These are phyloP conservation scores for Mortierella alpina DNA, from an alignment of 192 early-diverging fungal genomes.

Conservation along the genomic window DNA sequence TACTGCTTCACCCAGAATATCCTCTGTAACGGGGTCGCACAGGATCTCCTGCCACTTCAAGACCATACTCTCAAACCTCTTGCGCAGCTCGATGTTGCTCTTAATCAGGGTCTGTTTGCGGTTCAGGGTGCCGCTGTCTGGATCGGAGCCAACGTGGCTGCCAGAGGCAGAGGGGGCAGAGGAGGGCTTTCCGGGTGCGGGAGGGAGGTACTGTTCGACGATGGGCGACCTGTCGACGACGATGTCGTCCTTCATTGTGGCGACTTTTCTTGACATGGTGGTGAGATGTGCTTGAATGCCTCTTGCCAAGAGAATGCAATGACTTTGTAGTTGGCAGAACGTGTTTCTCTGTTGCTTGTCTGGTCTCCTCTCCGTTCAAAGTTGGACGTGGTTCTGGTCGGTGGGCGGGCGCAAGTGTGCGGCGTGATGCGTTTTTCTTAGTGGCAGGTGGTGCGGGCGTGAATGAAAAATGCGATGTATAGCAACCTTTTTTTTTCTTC, in stretches of 20 bases:
- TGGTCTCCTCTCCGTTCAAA: no score
- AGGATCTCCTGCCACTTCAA: slow-evolving; percentile 60
- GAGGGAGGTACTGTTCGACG: slow-evolving; percentile 36
- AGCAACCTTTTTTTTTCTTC: no score
- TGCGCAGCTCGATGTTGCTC: slow-evolving; percentile 41
- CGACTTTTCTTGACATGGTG: slow-evolving; percentile 14
- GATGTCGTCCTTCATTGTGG: slow-evolving; percentile 53
- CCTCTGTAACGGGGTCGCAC: slow-evolving; percentile 56
- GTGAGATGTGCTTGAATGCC: not conserved
- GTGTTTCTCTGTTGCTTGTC: no score
- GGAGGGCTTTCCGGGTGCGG: not conserved
- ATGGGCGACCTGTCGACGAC: slow-evolving; percentile 42
- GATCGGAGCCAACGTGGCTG: not conserved
- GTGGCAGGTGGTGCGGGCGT: no score
- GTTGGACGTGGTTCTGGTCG: no score
- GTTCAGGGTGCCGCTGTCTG: slow-evolving; percentile 4
- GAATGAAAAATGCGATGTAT: no score
- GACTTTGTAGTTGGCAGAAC: not conserved
- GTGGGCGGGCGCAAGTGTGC: no score
- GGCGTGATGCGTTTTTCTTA: no score
- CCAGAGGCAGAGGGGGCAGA: not conserved
- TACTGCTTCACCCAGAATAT: slow-evolving; percentile 56
- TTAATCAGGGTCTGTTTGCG: slow-evolving; percentile 34
- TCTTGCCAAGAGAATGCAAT: not conserved
- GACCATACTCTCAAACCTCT: slow-evolving; percentile 52